These are phyloP conservation scores for Teratosphaeria gauchensis DNA, from an alignment of 2,329 filamentous ascomycete species.

Conservation along the genomic window DNA sequence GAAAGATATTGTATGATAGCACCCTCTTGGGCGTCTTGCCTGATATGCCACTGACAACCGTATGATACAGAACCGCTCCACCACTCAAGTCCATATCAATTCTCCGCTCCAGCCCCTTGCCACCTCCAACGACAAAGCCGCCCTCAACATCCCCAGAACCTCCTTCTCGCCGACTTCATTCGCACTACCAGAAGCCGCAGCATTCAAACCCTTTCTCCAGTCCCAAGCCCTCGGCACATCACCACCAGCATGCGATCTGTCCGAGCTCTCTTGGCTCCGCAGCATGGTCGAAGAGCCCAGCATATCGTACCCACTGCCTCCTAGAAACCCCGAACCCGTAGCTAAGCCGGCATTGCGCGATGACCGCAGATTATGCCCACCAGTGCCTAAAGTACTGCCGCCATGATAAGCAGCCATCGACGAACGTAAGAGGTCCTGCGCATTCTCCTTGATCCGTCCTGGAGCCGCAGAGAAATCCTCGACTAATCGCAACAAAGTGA, in stretches of 20 bases:
- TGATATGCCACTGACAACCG: background rate
- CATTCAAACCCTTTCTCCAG: slow-evolving; percentile 47
- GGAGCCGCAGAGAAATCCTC: slow-evolving; percentile 21
- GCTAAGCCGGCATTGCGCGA: background rate
- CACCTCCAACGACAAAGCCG: slow-evolving; percentile 66
- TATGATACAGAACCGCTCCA: background rate
- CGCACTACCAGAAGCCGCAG: slow-evolving; percentile 35
- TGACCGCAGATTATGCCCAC: background rate
- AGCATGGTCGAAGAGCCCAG: slow-evolving; percentile 20
- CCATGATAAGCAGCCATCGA: slow-evolving; percentile 16
- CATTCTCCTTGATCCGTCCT: slow-evolving; percentile 18
- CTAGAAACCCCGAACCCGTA: slow-evolving; percentile 2
- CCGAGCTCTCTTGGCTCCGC: slow-evolving; percentile 12
- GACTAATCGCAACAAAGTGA: slow-evolving; percentile 17
- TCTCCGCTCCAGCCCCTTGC: slow-evolving; percentile 49
- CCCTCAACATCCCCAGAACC: slow-evolving; percentile 61
- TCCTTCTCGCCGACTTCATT: slow-evolving; percentile 52
- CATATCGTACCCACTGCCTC: slow-evolving; percentile 20
- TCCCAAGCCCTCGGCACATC: slow-evolving; percentile 55
- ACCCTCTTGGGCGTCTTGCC: background rate
- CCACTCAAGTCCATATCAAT: slow-evolving; percentile 1
- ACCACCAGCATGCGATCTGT: slow-evolving; percentile 40
- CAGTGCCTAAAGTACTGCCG: background rate
- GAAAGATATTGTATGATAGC: background rate
- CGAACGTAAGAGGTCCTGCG: slow-evolving; percentile 17